A percentile compares a stretch with the other conserved stretches of the same genome.
These are phyloP conservation scores for Globisporangium recalcitrans DNA, from an alignment of 352 stramenopile species.

Conservation along the genomic window DNA sequence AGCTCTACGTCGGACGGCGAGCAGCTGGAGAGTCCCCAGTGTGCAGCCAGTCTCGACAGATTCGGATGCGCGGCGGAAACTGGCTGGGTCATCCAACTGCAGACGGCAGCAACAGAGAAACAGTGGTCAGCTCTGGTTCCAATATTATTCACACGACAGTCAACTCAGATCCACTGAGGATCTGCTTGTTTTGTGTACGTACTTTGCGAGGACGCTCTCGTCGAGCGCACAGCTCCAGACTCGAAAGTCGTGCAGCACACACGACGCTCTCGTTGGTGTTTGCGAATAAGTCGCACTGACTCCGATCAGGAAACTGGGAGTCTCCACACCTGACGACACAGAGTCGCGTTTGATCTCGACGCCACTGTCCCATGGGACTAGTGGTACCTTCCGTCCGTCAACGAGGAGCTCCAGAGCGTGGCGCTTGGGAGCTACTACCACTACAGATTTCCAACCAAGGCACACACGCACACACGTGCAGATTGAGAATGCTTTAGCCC, in stretches of 20 bases:
- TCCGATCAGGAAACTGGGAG: slow-evolving; percentile 5
- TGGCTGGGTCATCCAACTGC: slow-evolving; percentile 7
- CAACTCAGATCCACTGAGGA: too few species aligned
- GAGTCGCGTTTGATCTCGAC: not conserved
- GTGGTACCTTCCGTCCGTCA: not conserved
- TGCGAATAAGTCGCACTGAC: not conserved
- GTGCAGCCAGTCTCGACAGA: slow-evolving; percentile 1
- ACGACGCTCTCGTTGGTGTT: not conserved
- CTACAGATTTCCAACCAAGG: too few species aligned
- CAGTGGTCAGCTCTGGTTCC: not conserved
- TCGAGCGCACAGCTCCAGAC: slow-evolving; percentile 9
- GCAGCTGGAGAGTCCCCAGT: slow-evolving; percentile 18
- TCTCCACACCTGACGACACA: not conserved
- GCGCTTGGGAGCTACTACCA: not conserved
- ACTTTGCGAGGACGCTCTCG: slow-evolving; percentile 1
- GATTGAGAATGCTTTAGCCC: too few species aligned
- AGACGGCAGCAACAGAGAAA: not conserved
- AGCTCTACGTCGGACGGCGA: slow-evolving; percentile 10
- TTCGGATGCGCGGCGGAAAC: not conserved
- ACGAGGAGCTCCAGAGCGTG: not conserved
- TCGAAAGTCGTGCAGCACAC: slow-evolving; percentile 19
- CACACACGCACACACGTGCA: not conserved
- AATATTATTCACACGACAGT: too few species aligned
- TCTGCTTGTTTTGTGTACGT: not conserved
- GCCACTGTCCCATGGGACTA: not conserved